phyloP scores from a whole-genome alignment of 768 basidiomycete species.

The Amanita molliuscula region DNA sequence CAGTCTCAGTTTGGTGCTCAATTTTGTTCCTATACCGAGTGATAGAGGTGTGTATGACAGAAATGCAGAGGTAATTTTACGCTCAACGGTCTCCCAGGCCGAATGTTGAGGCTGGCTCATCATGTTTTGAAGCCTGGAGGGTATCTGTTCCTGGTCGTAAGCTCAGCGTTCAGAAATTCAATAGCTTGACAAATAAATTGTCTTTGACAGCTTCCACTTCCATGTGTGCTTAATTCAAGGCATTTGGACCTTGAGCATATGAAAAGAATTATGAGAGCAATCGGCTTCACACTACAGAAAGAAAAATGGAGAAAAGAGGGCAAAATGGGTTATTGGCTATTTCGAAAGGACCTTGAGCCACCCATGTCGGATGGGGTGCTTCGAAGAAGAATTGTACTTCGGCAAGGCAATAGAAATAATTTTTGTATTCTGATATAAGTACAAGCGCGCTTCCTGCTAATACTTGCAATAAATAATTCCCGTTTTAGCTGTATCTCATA shows the following conservation, averaged over 20 bases:
- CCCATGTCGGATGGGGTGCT: conserved; percentile 19
- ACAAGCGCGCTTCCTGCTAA: not conserved
- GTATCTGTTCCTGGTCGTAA: conserved; percentile 60
- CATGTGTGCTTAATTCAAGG: conserved; percentile 81
- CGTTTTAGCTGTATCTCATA: too few relatives aligned
- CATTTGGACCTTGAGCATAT: conserved; percentile 62
- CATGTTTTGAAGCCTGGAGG: conserved; percentile 44
- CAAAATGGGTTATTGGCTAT: conserved; percentile 87
- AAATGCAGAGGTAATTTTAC: not conserved
- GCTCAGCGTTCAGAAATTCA: conserved; percentile 18
- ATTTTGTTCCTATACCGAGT: conserved; percentile 69
- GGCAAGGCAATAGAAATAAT: conserved; percentile 72
- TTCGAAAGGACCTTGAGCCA: conserved; percentile 30
- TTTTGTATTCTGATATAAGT: conserved; percentile 42
- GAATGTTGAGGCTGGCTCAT: conserved; percentile 59
- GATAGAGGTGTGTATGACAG: conserved; percentile 51
- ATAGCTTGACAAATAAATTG: not conserved
- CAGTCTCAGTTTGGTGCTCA: conserved; percentile 82
- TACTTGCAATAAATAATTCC: not conserved
- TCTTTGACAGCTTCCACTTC: conserved; percentile 57
- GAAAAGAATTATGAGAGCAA: conserved; percentile 38
- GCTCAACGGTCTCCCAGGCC: conserved; percentile 32
- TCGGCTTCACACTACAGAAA: conserved; percentile 57
- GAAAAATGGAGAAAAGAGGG: conserved; percentile 57
- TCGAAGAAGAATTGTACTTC: conserved; percentile 44